Evolutionary conservation across 352 stramenopile species (phyloP), one percentile per base, ranked within the genome.

Genomic region (Peronospora farinosa): DNA sequence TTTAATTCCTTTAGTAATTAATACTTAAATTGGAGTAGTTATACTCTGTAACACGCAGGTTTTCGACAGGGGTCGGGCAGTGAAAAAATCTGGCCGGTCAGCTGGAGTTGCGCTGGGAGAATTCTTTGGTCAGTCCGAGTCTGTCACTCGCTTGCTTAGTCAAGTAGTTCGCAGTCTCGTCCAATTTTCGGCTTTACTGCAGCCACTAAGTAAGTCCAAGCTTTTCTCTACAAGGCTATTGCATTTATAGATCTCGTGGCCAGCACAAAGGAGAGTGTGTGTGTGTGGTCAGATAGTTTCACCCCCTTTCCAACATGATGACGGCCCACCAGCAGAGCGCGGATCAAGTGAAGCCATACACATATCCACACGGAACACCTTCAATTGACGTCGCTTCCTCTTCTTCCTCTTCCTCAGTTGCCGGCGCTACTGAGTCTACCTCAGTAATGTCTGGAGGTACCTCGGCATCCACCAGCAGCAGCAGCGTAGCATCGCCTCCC

Each of bases 261-360:
- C 43, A 52, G 46, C 45, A 35, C 44, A 41, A 67, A 30, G 57
- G 49, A 58, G 57, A 21, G 11, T 12, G 32, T 23, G 16, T 27
- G 11, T 12, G 32, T 23, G 16, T 27, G 40, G 10, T 16, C 40
- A 56, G 41, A 41, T 57, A 30, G 23, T 45, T 57, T 38, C 39
- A 52, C 23, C 30, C 42, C 40, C 46, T 27, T 39, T 50, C 30
- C 32, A 69, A 57, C 40, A 84, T 84, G 72, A 84, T 84, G 72
- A 80, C 72, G 27, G 57, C 72, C 36, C 69, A 84, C 63, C 71
- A 74, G 50, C 57, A 62, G 46, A 74, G 66, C 48, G 59, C 66
- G 27, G 65, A 65, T 40, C 67, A 74, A 67, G 65, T 80, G 17
- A 69, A 72, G 48, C 31, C 63, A 39, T 66, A 70, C 36, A 23